Conservation (phyloP, 148 eudicot genomes). For the Amaranthus hypochondriacus region DNA sequence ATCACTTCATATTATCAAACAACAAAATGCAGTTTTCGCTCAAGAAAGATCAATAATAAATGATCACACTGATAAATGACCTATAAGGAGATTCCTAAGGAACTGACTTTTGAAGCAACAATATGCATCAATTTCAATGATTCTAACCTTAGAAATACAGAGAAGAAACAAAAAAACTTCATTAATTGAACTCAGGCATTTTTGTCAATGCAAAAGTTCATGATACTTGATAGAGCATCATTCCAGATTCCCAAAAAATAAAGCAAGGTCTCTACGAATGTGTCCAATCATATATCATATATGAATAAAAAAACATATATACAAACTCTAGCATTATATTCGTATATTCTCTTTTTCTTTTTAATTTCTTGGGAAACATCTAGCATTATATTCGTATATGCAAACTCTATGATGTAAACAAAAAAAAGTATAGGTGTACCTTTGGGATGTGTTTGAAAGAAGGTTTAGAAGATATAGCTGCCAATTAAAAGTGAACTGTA, state of each 20-base stretch:
- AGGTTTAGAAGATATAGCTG: slow-evolving; percentile 59
- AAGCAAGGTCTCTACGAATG: neutral
- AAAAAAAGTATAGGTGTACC: slow-evolving; percentile 33
- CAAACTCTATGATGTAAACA: no score
- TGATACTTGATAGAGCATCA: neutral
- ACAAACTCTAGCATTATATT: neutral
- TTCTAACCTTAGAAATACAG: no score
- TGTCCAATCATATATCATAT: no score
- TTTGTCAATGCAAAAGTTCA: neutral
- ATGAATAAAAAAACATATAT: no score
- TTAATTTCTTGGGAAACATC: neutral
- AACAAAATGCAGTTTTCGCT: neutral
- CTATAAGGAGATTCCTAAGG: neutral
- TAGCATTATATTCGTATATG: neutral
- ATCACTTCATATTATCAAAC: neutral
- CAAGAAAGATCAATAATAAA: neutral
- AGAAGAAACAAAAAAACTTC: neutral
- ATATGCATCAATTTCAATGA: neutral
- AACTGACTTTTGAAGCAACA: neutral
- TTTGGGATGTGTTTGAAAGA: slow-evolving; percentile 90
- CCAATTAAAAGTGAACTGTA: slow-evolving; percentile 15
- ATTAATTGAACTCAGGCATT: neutral
- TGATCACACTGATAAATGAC: neutral
- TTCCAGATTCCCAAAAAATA: neutral
- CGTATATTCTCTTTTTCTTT: neutral